Conservation (phyloP, 495 filamentous ascomycete genomes). For the Penicillium silybi region DNA sequence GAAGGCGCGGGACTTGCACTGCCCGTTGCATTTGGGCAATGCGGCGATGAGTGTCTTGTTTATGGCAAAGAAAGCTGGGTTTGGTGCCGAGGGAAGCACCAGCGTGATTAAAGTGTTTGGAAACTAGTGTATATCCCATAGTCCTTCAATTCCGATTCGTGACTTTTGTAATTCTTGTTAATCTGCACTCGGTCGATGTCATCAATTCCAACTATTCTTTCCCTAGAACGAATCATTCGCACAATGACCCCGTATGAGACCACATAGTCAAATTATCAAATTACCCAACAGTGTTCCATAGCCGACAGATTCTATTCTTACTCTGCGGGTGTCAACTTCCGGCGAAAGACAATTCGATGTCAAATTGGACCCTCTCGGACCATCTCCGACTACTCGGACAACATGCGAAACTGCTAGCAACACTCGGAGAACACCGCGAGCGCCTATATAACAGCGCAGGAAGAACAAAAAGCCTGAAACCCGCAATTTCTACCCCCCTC, state of each 20-base stretch:
- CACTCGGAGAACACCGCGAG: constrained; percentile 4
- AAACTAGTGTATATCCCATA: constrained; percentile 10
- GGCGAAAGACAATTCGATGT: constrained; percentile 7
- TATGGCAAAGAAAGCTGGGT: constrained; percentile 31
- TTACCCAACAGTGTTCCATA: background rate
- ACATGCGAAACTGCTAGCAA: constrained; percentile 5
- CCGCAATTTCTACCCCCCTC: background rate
- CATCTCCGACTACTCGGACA: constrained; percentile 16
- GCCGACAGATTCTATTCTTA: background rate
- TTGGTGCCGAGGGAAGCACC: constrained; percentile 28
- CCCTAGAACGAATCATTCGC: background rate
- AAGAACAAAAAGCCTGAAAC: background rate
- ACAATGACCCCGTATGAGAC: background rate
- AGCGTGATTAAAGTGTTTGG: constrained; percentile 38
- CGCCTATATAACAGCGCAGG: background rate
- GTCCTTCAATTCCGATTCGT: background rate
- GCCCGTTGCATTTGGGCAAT: constrained; percentile 41
- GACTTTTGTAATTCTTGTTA: background rate
- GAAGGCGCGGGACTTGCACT: constrained; percentile 51
- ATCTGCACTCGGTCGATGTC: background rate
- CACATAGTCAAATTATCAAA: background rate
- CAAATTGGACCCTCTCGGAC: constrained; percentile 5
- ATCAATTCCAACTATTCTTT: background rate
- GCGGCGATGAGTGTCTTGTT: constrained; percentile 36
- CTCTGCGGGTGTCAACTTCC: background rate